Conservation (phyloP, 768 basidiomycete genomes). For the Pisolithus marmoratus region DNA sequence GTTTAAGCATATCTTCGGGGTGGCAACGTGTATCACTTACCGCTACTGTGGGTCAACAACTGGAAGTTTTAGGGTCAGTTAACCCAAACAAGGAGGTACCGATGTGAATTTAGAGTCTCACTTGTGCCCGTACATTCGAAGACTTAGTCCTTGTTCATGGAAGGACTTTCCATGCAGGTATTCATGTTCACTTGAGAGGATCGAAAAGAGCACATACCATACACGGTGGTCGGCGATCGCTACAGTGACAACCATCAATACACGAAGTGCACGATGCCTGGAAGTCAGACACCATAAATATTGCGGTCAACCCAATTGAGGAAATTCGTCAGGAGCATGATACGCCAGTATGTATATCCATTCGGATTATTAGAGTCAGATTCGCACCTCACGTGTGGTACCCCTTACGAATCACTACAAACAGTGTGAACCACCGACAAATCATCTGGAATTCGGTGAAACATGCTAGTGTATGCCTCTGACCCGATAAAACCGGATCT, state of each 20-base stretch:
- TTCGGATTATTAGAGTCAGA: constrained; percentile 86
- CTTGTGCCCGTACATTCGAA: constrained; percentile 42
- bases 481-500: constrained; percentile 87
- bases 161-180: neutral
- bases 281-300: constrained; percentile 36
- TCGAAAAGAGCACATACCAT: constrained; percentile 29
- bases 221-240: too few relatives aligned
- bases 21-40: too few relatives aligned
- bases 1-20: neutral
- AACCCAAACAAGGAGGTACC: too few relatives aligned
- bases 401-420: constrained; percentile 2
- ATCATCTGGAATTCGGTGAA: neutral
- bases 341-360: constrained; percentile 94
- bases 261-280: too few relatives aligned
- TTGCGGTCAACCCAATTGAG: constrained; percentile 81
- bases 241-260: constrained; percentile 26
- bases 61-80: too few relatives aligned
- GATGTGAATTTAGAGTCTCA: constrained; percentile 25
- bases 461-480: constrained; percentile 71
- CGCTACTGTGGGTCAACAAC: too few relatives aligned
- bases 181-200: too few relatives aligned
- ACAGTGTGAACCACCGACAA: neutral
- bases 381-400: constrained; percentile 59
- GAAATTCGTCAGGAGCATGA: constrained; percentile 69
- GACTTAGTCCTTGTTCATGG: too few relatives aligned